These are phyloP conservation scores for Colletotrichum spaethianum DNA, from an alignment of 2,329 filamentous ascomycete genomes.

Conservation along the genomic window DNA sequence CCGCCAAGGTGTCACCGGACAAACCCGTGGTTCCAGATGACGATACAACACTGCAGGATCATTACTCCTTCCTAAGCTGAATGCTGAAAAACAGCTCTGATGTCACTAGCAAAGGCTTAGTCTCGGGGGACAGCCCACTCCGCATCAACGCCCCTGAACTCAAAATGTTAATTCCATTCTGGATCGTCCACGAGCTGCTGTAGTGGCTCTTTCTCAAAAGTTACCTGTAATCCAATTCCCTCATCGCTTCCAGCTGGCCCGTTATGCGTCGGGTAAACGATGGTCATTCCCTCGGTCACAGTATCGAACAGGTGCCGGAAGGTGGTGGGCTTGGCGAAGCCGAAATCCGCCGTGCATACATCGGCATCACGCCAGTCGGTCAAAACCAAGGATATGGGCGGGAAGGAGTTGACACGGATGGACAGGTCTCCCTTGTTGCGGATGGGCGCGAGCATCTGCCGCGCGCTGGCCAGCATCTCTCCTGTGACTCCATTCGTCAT, in stretches of 20 bases:
- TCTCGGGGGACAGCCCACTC: neutral
- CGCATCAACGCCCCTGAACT: slow-evolving; percentile 53
- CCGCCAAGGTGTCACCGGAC: too few species aligned
- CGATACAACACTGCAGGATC: too few species aligned
- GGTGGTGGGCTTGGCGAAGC: slow-evolving; percentile 51
- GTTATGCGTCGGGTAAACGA: slow-evolving; percentile 51
- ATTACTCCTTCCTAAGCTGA: too few species aligned
- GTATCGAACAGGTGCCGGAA: slow-evolving; percentile 52
- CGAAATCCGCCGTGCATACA: slow-evolving; percentile 51
- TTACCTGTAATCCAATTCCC: slow-evolving; percentile 52
- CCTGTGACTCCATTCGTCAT: slow-evolving; percentile 53
- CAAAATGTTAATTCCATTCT: slow-evolving; percentile 55
- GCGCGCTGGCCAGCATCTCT: slow-evolving; percentile 47
- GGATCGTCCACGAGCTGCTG: slow-evolving; percentile 50
- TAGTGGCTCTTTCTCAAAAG: slow-evolving; percentile 52
- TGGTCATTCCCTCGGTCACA: slow-evolving; percentile 47
- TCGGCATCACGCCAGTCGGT: slow-evolving; percentile 54
- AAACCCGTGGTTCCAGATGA: too few species aligned
- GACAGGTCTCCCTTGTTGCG: slow-evolving; percentile 54
- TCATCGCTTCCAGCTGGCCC: slow-evolving; percentile 50
- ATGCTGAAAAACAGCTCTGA: neutral
- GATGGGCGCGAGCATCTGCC: slow-evolving; percentile 51
- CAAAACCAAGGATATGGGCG: slow-evolving; percentile 52
- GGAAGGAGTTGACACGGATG: slow-evolving; percentile 51
- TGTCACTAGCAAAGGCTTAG: neutral